These are phyloP conservation scores for Fusarium neocosmosporiellum DNA, from an alignment of 2,329 filamentous ascomycete genomes.

Conservation along the genomic window DNA sequence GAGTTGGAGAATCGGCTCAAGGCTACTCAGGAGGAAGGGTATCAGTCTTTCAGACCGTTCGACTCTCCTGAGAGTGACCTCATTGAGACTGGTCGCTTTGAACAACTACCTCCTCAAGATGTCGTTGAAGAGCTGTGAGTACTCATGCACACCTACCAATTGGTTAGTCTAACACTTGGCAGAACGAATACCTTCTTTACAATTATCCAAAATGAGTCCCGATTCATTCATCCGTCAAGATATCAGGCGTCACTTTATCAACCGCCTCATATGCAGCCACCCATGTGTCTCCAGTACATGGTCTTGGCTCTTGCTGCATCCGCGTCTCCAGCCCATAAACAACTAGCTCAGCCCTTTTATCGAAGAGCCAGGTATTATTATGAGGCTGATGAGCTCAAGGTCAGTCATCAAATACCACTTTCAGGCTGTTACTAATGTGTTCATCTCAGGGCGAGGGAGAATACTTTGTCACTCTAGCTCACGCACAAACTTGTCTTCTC, in stretches of 20 bases:
- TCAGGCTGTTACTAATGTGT: not conserved
- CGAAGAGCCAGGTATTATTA: constrained; percentile 36
- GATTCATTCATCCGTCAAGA: constrained; percentile 35
- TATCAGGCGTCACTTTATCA: constrained; percentile 40
- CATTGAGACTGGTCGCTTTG: constrained; percentile 43
- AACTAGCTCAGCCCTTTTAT: constrained; percentile 34
- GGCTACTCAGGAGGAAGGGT: constrained; percentile 21
- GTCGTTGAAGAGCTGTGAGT: constrained; percentile 45
- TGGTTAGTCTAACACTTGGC: not conserved
- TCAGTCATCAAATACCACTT: not conserved
- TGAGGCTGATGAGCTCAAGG: constrained; percentile 40
- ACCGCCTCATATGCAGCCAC: constrained; percentile 41
- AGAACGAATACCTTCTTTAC: constrained; percentile 38
- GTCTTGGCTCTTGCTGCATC: constrained; percentile 34
- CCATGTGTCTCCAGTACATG: constrained; percentile 42
- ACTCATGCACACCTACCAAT: fast-evolving
- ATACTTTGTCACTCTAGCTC: constrained; percentile 66
- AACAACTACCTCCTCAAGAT: constrained; percentile 43
- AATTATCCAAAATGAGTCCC: constrained; percentile 20
- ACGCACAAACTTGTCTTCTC: constrained; percentile 81
- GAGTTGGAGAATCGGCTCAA: constrained; percentile 40
- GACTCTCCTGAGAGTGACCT: constrained; percentile 31
- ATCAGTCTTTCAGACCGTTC: constrained; percentile 28
- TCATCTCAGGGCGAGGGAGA: constrained; percentile 35
- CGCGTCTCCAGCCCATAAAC: constrained; percentile 16